Conservation (phyloP, 345 rosid species). For the Alliaria petiolata region DNA sequence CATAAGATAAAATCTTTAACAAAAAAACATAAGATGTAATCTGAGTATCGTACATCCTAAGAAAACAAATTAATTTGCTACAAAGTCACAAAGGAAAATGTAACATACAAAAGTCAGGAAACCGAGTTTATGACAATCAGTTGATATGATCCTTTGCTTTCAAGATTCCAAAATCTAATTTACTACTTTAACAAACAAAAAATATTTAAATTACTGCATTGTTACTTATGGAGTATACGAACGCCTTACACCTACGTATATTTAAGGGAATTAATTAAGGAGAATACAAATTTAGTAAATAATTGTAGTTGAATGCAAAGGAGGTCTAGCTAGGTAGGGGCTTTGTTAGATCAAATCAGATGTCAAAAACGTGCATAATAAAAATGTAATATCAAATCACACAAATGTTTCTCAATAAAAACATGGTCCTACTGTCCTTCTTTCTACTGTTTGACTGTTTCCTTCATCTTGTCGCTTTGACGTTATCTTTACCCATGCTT, state of each 20-base stretch:
- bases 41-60: background rate
- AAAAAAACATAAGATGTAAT: background rate
- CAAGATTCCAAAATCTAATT: background rate
- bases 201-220: background rate
- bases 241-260: background rate
- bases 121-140: slow-evolving; percentile 11
- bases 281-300: background rate
- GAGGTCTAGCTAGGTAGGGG: slow-evolving; percentile 26
- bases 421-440: slow-evolving; percentile 29
- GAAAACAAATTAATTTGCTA: background rate
- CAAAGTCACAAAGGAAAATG: background rate
- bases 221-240: background rate
- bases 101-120: slow-evolving; percentile 22
- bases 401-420: slow-evolving; percentile 32
- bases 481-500: slow-evolving; percentile 21
- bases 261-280: background rate
- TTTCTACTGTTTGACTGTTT: slow-evolving; percentile 32
- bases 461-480: slow-evolving; percentile 35
- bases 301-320: slow-evolving; percentile 9
- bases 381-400: slow-evolving; percentile 33
- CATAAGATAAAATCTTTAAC: background rate
- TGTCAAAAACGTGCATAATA: slow-evolving; percentile 30
- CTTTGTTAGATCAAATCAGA: slow-evolving; percentile 36
- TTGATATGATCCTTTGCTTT: slow-evolving; percentile 7
- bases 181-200: background rate